Evolutionary conservation across 1,139 yeast species (phyloP).

Genomic region (Blastobotrys persicus): DNA sequence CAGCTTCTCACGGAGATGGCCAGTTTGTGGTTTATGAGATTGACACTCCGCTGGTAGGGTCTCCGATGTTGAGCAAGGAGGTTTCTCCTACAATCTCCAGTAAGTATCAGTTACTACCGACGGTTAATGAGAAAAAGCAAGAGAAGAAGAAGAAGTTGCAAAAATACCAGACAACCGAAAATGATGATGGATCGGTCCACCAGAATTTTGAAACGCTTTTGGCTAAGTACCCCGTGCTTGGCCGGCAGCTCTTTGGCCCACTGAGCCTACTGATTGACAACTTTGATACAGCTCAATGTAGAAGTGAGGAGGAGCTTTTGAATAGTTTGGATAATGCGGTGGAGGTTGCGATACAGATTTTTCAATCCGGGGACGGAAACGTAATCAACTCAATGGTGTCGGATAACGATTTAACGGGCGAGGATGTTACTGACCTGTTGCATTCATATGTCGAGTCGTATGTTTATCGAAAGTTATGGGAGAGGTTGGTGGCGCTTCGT

Average conservation of each 20-base stretch:
- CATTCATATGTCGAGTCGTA: constrained; percentile 71
- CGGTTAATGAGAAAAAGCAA: constrained; percentile 1
- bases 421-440: constrained; percentile 50
- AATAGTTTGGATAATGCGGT: constrained; percentile 39
- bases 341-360: constrained; percentile 43
- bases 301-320: constrained; percentile 37
- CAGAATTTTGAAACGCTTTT: constrained; percentile 28
- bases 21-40: constrained; percentile 48
- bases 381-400: constrained; percentile 33
- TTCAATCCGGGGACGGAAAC: constrained; percentile 38
- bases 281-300: constrained; percentile 37
- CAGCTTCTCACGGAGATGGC: constrained; percentile 36
- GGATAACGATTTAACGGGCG: constrained; percentile 45
- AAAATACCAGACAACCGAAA: no score
- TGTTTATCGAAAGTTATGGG: constrained; percentile 50
- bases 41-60: constrained; percentile 47
- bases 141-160: constrained; percentile 6
- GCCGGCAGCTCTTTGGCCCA: constrained; percentile 33
- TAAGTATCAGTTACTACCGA: constrained; percentile 18
- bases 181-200: constrained; percentile 16
- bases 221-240: constrained; percentile 31
- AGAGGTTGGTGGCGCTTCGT: constrained; percentile 27
- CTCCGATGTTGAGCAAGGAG: constrained; percentile 27
- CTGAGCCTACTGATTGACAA: constrained; percentile 38
- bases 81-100: constrained; percentile 24